A percentile compares a stretch with the other conserved stretches of the same genome.
Evolutionary conservation across 306 rosid genomes (phyloP).

Genomic region (Betula pendula): DNA sequence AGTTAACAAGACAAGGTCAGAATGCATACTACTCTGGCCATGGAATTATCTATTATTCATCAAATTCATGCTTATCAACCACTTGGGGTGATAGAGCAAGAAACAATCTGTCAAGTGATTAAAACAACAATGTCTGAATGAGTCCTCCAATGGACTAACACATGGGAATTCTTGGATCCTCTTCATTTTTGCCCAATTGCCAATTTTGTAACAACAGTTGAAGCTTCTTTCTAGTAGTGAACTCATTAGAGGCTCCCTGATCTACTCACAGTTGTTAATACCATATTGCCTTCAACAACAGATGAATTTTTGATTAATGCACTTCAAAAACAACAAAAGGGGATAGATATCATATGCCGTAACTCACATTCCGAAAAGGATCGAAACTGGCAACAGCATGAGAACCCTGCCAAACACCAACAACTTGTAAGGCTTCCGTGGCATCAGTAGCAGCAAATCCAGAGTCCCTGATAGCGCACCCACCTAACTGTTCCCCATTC

Average conservation of each 20-base stretch:
- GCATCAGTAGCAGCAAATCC: slow-evolving; percentile 81
- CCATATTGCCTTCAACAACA: too few relatives aligned
- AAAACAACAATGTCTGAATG: neutral
- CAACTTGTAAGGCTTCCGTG: slow-evolving; percentile 57
- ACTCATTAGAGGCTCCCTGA: neutral
- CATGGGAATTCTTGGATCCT: neutral
- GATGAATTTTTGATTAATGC: too few relatives aligned
- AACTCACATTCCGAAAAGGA: slow-evolving; percentile 54
- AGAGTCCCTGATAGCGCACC: slow-evolving; percentile 85
- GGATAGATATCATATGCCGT: neutral
- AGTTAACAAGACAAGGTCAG: slow-evolving; percentile 26
- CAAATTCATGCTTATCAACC: neutral
- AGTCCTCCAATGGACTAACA: neutral
- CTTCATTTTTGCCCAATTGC: neutral
- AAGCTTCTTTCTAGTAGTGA: neutral
- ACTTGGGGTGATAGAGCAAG: neutral
- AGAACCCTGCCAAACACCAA: slow-evolving; percentile 76
- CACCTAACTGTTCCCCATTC: slow-evolving; percentile 95
- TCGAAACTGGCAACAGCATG: slow-evolving; percentile 47
- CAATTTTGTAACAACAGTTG: neutral
- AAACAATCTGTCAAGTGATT: neutral
- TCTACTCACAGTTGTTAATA: too few relatives aligned
- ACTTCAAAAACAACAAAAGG: too few relatives aligned
- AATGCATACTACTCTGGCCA: neutral
- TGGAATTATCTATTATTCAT: neutral